These are phyloP conservation scores for Asterella californica DNA, from an alignment of 225 moss, liverwort and hornwort genomes.

Conservation along the genomic window DNA sequence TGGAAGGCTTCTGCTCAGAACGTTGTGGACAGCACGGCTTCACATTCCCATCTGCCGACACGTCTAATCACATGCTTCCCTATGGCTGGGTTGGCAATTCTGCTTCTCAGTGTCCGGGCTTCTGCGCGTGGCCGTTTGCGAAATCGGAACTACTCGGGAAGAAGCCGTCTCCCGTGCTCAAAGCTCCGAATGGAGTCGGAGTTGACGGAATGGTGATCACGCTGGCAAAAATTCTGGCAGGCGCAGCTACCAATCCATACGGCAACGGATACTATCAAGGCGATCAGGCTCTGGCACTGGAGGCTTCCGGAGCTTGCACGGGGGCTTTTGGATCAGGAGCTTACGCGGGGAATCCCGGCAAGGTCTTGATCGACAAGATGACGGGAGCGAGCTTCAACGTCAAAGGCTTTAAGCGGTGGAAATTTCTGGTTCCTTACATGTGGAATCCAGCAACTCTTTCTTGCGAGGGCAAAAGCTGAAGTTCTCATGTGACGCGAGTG, in stretches of 20 bases:
- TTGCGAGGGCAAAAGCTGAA: constrained; percentile 21
- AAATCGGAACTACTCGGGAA: constrained; percentile 25
- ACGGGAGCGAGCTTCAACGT: constrained; percentile 71
- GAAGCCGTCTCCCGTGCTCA: constrained; percentile 34
- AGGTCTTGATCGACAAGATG: constrained; percentile 35
- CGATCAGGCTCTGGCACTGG: constrained; percentile 50
- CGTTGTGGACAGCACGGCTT: constrained; percentile 63
- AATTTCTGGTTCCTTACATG: constrained; percentile 64
- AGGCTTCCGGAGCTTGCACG: constrained; percentile 67
- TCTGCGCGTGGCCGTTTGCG: constrained; percentile 82
- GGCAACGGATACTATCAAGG: constrained; percentile 75
- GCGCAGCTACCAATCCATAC: constrained; percentile 70
- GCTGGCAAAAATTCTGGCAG: constrained; percentile 61
- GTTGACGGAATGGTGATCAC: constrained; percentile 83
- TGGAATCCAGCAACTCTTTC: constrained; percentile 59
- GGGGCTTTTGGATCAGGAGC: constrained; percentile 66
- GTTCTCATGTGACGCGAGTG: background rate
- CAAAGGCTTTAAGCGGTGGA: constrained; percentile 48
- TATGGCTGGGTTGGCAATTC: constrained; percentile 81
- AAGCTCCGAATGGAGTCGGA: constrained; percentile 64
- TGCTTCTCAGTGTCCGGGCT: constrained; percentile 64
- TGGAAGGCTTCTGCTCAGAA: constrained; percentile 60
- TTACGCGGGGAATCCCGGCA: constrained; percentile 59
- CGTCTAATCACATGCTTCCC: constrained; percentile 52
- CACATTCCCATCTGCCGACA: constrained; percentile 14